A percentile compares a stretch with the other conserved stretches of the same genome.
These are phyloP conservation scores for Lizonia empirigonia DNA, from an alignment of 2,329 filamentous ascomycete genomes.

Conservation along the genomic window DNA sequence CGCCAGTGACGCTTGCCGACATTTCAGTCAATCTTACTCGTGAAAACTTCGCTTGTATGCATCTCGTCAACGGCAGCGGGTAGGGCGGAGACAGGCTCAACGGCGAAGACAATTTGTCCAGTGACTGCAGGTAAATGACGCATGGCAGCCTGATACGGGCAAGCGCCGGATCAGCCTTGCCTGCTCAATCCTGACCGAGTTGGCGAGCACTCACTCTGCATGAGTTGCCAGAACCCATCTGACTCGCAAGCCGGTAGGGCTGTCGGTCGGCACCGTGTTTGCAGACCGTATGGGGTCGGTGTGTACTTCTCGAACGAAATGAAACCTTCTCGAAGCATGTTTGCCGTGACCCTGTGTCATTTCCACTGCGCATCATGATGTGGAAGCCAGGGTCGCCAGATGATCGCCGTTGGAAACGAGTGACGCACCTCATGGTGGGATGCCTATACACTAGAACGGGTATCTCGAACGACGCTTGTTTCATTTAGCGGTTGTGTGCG, in stretches of 20 bases:
- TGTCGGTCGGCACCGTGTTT: background rate
- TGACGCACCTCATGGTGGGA: slow-evolving; percentile 30
- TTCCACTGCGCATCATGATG: slow-evolving; percentile 22
- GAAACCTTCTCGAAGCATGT: slow-evolving; percentile 42
- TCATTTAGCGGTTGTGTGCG: slow-evolving; percentile 33
- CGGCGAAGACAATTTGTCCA: slow-evolving; percentile 16
- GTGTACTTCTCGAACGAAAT: slow-evolving; percentile 25
- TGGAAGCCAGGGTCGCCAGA: slow-evolving; percentile 30
- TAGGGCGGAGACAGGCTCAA: slow-evolving; percentile 19
- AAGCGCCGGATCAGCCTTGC: slow-evolving; percentile 7
- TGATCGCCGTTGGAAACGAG: slow-evolving; percentile 41
- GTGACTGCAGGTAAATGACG: slow-evolving; percentile 3
- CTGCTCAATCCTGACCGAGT: slow-evolving; percentile 1
- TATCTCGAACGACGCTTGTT: slow-evolving; percentile 38
- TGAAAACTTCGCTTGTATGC: slow-evolving; percentile 17
- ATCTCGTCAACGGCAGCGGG: slow-evolving; percentile 18
- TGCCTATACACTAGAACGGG: slow-evolving; percentile 13
- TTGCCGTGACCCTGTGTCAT: slow-evolving; percentile 32
- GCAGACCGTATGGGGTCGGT: background rate
- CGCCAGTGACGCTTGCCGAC: slow-evolving; percentile 10
- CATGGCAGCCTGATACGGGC: slow-evolving; percentile 3
- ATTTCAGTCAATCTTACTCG: slow-evolving; percentile 16
- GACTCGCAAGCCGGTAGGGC: slow-evolving; percentile 19
- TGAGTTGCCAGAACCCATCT: background rate
- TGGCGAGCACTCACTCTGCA: background rate